Evolutionary conservation across 2,329 filamentous ascomycete species (phyloP), one percentile per base, ranked within the genome.

Genomic region (Penicillium sp.): DNA sequence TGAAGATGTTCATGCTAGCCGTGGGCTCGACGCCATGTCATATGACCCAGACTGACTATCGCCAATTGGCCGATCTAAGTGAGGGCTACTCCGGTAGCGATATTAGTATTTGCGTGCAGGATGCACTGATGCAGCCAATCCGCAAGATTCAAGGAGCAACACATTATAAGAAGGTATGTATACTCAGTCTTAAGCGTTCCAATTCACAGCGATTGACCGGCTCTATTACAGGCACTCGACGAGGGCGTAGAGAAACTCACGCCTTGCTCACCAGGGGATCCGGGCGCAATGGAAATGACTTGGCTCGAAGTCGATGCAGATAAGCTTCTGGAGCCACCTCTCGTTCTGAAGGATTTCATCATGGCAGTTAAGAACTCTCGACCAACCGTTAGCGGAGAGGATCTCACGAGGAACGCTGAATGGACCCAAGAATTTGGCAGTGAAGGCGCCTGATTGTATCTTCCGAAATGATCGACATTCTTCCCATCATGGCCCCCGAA

Each of bases 351-450:
- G 73, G 94, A 99, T 74, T 97, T 99, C 70, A 82, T 95, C 71
- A 91, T 93, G 73, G 93, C 94, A 1, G 89, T 99, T 68, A 92
- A 91, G 70, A 86, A 87, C 45, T 90, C 90, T 49, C 81, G 94
- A 69, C 94, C 94, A 22, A 97, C 94, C 0, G 94, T 99, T 51
- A 94, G 91, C 50, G 82, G 84, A 49, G 91, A 92, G 49, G 95
- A 99, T 71, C 82, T 99, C 44, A 82, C 85, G 64, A 83, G 85
- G 68, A 97, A 93, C 73, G 82, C 89, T 45, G 92, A 97, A 43
- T 99, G 94, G 94, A 99, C 94, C 10, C 84, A 88, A 68, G 92
- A 97, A 77, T 97, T 97, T 76, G 93, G 93, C 55, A 96, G 91
- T 71, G 93, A 97, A 73, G 93, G 93, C 18, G 84, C 82, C 48